phyloP scores from a whole-genome alignment of 148 eudicot species.

The Chenopodium album region DNA sequence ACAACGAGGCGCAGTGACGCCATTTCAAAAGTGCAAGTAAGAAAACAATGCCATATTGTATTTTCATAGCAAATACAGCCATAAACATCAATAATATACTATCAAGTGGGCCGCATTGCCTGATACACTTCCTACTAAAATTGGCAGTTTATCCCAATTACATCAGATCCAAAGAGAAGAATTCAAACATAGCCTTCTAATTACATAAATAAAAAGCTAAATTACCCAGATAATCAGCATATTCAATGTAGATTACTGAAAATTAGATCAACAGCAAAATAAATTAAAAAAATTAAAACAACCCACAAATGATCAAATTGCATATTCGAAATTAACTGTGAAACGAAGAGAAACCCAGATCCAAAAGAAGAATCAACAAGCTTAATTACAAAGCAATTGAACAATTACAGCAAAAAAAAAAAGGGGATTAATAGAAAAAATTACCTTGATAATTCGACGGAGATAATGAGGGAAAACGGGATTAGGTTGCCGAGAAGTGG shows the following conservation, averaged over 20 bases:
- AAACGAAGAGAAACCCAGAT: slow-evolving; percentile 11
- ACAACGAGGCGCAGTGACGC: background rate
- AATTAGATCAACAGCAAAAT: background rate
- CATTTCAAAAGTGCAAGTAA: no score
- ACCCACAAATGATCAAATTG: slow-evolving; percentile 3
- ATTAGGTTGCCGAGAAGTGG: slow-evolving; percentile 51
- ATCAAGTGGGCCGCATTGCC: background rate
- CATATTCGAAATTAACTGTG: background rate
- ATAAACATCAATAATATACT: background rate
- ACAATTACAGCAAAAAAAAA: background rate
- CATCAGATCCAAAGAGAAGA: slow-evolving; percentile 3
- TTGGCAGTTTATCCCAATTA: background rate
- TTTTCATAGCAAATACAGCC: background rate
- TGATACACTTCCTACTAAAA: background rate
- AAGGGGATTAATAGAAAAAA: background rate
- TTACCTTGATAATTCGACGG: slow-evolving; percentile 74
- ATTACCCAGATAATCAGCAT: background rate
- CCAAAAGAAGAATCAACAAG: background rate
- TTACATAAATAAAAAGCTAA: background rate
- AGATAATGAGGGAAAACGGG: slow-evolving; percentile 70
- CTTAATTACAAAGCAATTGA: background rate
- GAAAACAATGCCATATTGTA: background rate
- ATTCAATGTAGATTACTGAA: background rate
- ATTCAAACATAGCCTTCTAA: background rate
- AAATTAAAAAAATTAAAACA: no score